phyloP scores from a whole-genome alignment of 2,329 filamentous ascomycete genomes.

The Dactylella cylindrospora region DNA sequence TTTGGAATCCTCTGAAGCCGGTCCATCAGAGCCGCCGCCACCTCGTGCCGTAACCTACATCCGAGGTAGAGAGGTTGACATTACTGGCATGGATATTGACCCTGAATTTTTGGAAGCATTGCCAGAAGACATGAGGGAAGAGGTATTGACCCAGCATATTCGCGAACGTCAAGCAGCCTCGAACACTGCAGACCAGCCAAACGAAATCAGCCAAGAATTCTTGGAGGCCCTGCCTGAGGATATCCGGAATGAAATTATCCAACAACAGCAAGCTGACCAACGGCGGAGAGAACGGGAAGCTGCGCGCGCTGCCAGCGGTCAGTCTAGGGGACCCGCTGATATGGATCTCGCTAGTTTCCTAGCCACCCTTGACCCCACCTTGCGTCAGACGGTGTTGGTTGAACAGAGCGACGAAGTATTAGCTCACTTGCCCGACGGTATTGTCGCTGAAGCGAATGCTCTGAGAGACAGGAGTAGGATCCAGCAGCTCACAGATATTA shows the following conservation, averaged over 20 bases:
- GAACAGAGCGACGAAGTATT: slow-evolving; percentile 89
- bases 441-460: slow-evolving; percentile 81
- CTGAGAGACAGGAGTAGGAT: slow-evolving; percentile 62
- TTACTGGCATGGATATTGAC: slow-evolving; percentile 92
- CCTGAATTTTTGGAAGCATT: slow-evolving; percentile 92
- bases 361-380: slow-evolving; percentile 76
- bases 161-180: slow-evolving; percentile 77
- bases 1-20: slow-evolving; percentile 51
- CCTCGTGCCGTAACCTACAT: slow-evolving; percentile 77
- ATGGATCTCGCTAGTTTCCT: slow-evolving; percentile 94
- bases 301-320: slow-evolving; percentile 59
- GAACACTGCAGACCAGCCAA: slow-evolving; percentile 70
- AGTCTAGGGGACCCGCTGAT: slow-evolving; percentile 65
- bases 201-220: slow-evolving; percentile 88
- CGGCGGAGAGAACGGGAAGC: slow-evolving; percentile 84
- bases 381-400: slow-evolving; percentile 83
- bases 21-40: slow-evolving; percentile 57
- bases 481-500: slow-evolving; percentile 58
- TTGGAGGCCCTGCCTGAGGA: slow-evolving; percentile 88
- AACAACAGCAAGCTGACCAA: slow-evolving; percentile 85
- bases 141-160: slow-evolving; percentile 89
- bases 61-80: slow-evolving; percentile 82
- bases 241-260: slow-evolving; percentile 83
- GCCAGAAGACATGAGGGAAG: slow-evolving; percentile 93
- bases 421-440: slow-evolving; percentile 77